These are phyloP conservation scores for Pisolithus tinctorius DNA, from an alignment of 768 basidiomycete genomes.

Conservation along the genomic window DNA sequence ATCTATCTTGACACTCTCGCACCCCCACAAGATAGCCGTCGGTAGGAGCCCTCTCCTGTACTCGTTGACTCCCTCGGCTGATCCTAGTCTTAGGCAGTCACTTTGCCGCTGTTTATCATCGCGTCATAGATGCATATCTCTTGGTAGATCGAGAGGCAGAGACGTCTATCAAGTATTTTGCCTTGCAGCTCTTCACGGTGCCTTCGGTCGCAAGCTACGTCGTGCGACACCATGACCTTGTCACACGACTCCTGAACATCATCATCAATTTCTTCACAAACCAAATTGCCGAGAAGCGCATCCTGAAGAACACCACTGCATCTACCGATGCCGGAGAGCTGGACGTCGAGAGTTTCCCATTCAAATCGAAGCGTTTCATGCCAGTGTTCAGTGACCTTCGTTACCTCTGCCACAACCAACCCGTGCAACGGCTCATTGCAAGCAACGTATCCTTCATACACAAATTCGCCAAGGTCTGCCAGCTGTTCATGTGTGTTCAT, in stretches of 20 bases:
- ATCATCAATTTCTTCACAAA: constrained; percentile 92
- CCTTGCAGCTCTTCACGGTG: constrained; percentile 88
- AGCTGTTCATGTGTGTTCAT: constrained; percentile 90
- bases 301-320: constrained; percentile 30
- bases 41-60: constrained; percentile 41
- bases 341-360: constrained; percentile 80
- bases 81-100: constrained; percentile 54
- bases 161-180: constrained; percentile 90
- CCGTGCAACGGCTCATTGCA: constrained; percentile 76
- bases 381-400: constrained; percentile 89
- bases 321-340: constrained; percentile 30
- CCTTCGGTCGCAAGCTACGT: constrained; percentile 80
- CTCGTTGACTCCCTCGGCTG: background rate
- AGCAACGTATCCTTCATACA: constrained; percentile 57
- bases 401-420: constrained; percentile 74
- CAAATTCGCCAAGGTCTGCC: constrained; percentile 71
- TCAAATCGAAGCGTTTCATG: constrained; percentile 95
- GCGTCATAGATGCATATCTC: constrained; percentile 86
- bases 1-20: constrained; percentile 62
- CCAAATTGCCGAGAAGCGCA: constrained; percentile 70
- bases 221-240: constrained; percentile 64
- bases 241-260: constrained; percentile 71
- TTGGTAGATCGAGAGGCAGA: constrained; percentile 92
- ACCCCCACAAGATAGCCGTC: constrained; percentile 68
- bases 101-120: constrained; percentile 80